Base-by-base conservation (phyloP, 1,139 yeast genomes). In the Hyphopichia khmerensis region DNA sequence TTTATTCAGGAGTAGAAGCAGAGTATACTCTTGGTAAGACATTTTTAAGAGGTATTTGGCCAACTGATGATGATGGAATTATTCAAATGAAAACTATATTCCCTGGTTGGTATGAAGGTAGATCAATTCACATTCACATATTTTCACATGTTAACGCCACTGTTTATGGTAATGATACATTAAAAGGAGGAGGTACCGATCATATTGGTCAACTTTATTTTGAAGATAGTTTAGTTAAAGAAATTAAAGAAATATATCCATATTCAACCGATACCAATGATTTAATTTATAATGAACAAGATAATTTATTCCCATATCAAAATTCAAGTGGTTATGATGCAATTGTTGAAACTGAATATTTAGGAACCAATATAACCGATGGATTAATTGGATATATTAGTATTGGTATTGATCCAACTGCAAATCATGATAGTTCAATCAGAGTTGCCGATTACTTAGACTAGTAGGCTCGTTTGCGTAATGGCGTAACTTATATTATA, bases 121-220 rank as follows among this genome's bases (percentile, higher is more conserved):
- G 42, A 15, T n/a, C 42, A 10, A 33, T 24, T 16, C 42, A 39
- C 16, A 26, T 40, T 19, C 43, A 40, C 17, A 40, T 37, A 17
- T 33, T 38, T 11, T 24, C 40, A 3, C 43, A 40, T 19, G 31
- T 37, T 15, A 40, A 40, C 29, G 40, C 38, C 19, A 40, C 43
- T 11, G 19, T 37, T 8, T 5, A 18, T 13, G n/a, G 19, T 4
- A 37, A 33, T 16, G 32, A 35, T n/a, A 37, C 40, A 11, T 19
- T 40, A 33, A 9, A 29, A 19, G 40, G 40, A 10, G 40, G 40
- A 15, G 21, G 19, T 15, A 37, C 33, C 11, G 36, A 40, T 18
- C 43, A 40, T 27, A 40, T 40, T 37, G 43, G 43, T 4, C 43
- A 37, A 30, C 14, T 40, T 18, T 40, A 16, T 29, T 40, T 37